A percentile compares a stretch with the other conserved stretches of the same genome.
Evolutionary conservation across 2,329 filamentous ascomycete species (phyloP).

Genomic region (Chaetomium globosum): DNA sequence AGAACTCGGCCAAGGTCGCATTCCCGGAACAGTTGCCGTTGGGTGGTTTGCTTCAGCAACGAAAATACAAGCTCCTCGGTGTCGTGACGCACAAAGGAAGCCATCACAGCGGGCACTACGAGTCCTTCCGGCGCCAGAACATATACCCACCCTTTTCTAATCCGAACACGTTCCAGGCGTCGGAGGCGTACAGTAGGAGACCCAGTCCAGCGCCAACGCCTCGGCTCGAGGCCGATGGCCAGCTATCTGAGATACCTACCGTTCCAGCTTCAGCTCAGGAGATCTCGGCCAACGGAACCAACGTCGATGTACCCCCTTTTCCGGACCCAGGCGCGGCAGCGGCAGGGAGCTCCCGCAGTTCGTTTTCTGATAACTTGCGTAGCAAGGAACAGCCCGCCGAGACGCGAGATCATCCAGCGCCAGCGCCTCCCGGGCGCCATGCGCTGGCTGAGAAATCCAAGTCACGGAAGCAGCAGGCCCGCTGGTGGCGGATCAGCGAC

Average conservation of each 20-base stretch:
- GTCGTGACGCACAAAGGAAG: constrained; percentile 94
- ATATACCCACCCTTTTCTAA: constrained; percentile 79
- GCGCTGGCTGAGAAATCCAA: constrained; percentile 40
- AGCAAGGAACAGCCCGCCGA: neutral
- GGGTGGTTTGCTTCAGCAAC: constrained; percentile 75
- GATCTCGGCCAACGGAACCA: constrained; percentile 43
- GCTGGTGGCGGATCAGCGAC: constrained; percentile 98
- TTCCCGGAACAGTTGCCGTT: constrained; percentile 87
- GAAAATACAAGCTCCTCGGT: constrained; percentile 80
- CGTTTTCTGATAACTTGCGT: too few species aligned
- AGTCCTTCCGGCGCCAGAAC: constrained; percentile 88
- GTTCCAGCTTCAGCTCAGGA: constrained; percentile 54
- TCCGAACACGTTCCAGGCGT: constrained; percentile 73
- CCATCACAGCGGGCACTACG: constrained; percentile 95
- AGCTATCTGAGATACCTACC: constrained; percentile 44
- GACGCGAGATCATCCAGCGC: neutral
- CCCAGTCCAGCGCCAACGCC: constrained; percentile 58
- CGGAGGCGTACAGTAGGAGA: constrained; percentile 70
- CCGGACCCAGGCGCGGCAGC: constrained; percentile 16
- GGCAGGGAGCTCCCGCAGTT: neutral
- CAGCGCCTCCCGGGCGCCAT: constrained; percentile 46
- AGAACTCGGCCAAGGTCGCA: constrained; percentile 90
- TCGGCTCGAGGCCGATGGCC: constrained; percentile 44
- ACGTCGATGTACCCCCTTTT: constrained; percentile 31
- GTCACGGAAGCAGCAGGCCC: constrained; percentile 63